Percentiles rank a stretch among this genome's conserved stretches.
These are phyloP conservation scores for Aspergillus tanneri DNA, from an alignment of 2,329 filamentous ascomycete species.

Conservation along the genomic window DNA sequence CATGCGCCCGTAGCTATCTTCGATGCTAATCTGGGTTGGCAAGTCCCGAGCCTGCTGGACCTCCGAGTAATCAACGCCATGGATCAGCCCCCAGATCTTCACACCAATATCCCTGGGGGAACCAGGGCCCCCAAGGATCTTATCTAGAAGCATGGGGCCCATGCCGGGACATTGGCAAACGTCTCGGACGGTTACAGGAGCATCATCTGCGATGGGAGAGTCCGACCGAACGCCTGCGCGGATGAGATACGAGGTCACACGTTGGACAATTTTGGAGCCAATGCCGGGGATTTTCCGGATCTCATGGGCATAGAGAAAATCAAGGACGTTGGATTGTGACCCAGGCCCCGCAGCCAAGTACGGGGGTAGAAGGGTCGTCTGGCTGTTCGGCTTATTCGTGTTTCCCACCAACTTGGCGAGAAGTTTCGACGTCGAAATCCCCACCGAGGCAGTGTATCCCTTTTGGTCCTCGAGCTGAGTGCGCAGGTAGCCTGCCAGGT, in stretches of 20 bases:
- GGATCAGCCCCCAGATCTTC: slow-evolving; percentile 73
- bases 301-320: slow-evolving; percentile 73
- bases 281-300: slow-evolving; percentile 83
- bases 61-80: slow-evolving; percentile 74
- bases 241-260: slow-evolving; percentile 46
- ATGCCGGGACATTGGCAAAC: slow-evolving; percentile 64
- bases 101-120: slow-evolving; percentile 68
- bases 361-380: slow-evolving; percentile 77
- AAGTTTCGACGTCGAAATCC: slow-evolving; percentile 83
- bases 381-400: slow-evolving; percentile 79
- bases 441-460: slow-evolving; percentile 84
- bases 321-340: slow-evolving; percentile 53
- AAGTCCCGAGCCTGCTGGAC: slow-evolving; percentile 70
- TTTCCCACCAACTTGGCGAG: slow-evolving; percentile 82
- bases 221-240: background rate
- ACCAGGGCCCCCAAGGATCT: slow-evolving; percentile 68
- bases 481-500: slow-evolving; percentile 74
- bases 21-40: slow-evolving; percentile 88
- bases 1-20: slow-evolving; percentile 81
- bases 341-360: slow-evolving; percentile 40
- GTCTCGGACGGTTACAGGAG: slow-evolving; percentile 60
- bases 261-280: slow-evolving; percentile 73
- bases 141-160: slow-evolving; percentile 64
- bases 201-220: background rate
- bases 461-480: slow-evolving; percentile 69